phyloP scores from a whole-genome alignment of 2,329 filamentous ascomycete genomes.

The Cytospora schulzeri region DNA sequence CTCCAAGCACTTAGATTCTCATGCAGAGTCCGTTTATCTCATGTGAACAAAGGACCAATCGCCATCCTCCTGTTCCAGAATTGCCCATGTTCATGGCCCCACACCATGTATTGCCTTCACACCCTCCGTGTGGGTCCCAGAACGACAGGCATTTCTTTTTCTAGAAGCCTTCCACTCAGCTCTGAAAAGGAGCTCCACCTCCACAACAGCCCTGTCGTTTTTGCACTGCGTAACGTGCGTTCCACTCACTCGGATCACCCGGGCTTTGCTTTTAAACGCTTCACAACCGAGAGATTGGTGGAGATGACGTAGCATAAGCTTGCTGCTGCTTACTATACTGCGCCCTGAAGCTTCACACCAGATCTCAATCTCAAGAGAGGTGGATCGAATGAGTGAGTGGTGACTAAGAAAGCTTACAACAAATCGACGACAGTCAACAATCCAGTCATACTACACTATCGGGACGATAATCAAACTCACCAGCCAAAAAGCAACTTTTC shows the following conservation, averaged over 20 bases:
- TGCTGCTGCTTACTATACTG: background rate
- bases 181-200: constrained; percentile 22
- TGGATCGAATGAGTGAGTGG: constrained; percentile 7
- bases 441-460: background rate
- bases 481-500: background rate
- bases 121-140: constrained; percentile 14
- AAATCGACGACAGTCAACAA: background rate
- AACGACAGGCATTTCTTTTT: constrained; percentile 24
- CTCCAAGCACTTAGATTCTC: constrained; percentile 2
- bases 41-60: constrained; percentile 5
- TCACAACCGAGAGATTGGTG: constrained; percentile 4
- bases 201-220: constrained; percentile 15
- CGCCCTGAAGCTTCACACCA: constrained; percentile 3
- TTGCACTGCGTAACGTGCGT: constrained; percentile 8
- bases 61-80: constrained; percentile 10
- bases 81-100: background rate
- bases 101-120: constrained; percentile 19
- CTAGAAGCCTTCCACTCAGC: constrained; percentile 27
- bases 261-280: constrained; percentile 13
- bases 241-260: constrained; percentile 22
- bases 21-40: constrained; percentile 2
- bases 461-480: background rate
- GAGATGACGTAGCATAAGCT: constrained; percentile 21
- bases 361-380: constrained; percentile 2
- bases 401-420: constrained; percentile 5